Conservation (phyloP, 2,329 filamentous ascomycete species). For the Hirsutella rhossiliensis region DNA sequence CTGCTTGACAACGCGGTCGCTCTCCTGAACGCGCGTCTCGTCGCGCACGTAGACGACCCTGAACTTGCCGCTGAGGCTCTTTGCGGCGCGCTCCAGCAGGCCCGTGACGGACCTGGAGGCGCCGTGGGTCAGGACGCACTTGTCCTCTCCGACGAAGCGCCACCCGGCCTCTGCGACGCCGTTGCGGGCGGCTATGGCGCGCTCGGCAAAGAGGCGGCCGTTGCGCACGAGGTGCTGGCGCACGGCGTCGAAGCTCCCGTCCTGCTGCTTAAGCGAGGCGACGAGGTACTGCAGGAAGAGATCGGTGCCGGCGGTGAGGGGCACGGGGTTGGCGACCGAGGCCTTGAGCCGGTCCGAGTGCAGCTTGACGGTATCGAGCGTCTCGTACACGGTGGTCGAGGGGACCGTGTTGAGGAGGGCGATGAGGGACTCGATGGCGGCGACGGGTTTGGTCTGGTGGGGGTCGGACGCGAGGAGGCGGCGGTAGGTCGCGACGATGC, state of each 20-base stretch:
- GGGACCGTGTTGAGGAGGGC: conserved; percentile 69
- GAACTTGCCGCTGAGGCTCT: conserved; percentile 56
- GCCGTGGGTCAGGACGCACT: conserved; percentile 80
- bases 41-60: conserved; percentile 70
- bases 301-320: conserved; percentile 85
- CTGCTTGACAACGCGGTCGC: conserved; percentile 55
- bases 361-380: conserved; percentile 69
- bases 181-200: conserved; percentile 74
- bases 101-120: conserved; percentile 75
- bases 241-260: conserved; percentile 59
- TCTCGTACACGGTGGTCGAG: conserved; percentile 85
- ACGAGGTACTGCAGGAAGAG: conserved; percentile 93
- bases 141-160: conserved; percentile 66
- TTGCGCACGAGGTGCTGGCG: conserved; percentile 76
- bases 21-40: conserved; percentile 44
- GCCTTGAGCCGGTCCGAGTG: conserved; percentile 69
- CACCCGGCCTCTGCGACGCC: conserved; percentile 72
- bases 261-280: conserved; percentile 51
- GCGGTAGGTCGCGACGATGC: conserved; percentile 44
- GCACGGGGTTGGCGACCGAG: conserved; percentile 77
- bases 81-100: conserved; percentile 55
- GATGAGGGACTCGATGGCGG: conserved; percentile 85
- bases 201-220: conserved; percentile 71
- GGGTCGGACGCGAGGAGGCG: conserved; percentile 51
- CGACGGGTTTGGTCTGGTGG: conserved; percentile 89